phyloP scores from a whole-genome alignment of 192 early-diverging fungal genomes.

The Backusella westeae region DNA sequence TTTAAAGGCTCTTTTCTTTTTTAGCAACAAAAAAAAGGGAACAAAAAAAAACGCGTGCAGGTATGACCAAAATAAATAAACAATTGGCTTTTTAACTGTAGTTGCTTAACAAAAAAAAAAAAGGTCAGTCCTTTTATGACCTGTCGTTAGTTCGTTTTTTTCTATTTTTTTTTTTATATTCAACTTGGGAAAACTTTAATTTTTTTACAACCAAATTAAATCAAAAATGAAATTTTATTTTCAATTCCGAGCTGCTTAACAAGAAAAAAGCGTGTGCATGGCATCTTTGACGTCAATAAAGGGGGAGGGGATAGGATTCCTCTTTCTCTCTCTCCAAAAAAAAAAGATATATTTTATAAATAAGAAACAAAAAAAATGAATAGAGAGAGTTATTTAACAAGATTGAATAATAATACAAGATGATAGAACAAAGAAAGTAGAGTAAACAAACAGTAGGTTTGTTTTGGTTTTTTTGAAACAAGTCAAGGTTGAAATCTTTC shows the following conservation, averaged over 20 bases:
- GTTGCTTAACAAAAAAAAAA: neutral
- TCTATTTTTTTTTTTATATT: neutral
- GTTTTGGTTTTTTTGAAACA: neutral
- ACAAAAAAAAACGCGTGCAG: neutral
- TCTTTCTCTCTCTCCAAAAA: neutral
- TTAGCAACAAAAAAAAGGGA: neutral
- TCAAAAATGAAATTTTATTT: neutral
- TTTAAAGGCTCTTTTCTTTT: neutral
- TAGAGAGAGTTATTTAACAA: neutral
- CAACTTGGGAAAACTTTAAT: neutral
- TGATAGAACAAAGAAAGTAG: neutral
- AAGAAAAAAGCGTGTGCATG: neutral
- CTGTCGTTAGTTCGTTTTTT: neutral
- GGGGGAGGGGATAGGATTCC: too few species aligned
- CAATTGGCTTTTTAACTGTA: neutral
- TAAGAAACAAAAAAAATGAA: neutral
- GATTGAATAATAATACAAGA: too few species aligned
- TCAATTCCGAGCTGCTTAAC: neutral
- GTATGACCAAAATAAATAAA: neutral
- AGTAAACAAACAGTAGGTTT: neutral
- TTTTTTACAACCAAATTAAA: slow-evolving; percentile 1
- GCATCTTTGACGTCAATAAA: too few species aligned
- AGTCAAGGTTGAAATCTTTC: neutral
- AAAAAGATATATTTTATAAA: neutral
- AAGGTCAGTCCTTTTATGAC: neutral